Evolutionary conservation across 805 yeast genomes (phyloP), one percentile per base, ranked within the genome.

Genomic region (Wickerhamomyces queroliae): DNA sequence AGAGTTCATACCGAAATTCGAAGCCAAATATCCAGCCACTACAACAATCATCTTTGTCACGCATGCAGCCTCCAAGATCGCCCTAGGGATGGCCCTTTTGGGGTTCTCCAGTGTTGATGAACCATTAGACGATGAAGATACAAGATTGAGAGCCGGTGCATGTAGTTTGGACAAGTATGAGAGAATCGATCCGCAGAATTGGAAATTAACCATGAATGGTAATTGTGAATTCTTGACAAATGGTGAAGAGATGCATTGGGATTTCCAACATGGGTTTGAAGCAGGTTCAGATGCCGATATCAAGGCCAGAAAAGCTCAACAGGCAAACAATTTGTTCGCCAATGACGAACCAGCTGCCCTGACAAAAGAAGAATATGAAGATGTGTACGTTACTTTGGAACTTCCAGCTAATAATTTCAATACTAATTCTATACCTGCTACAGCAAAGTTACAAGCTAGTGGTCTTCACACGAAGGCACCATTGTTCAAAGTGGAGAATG

Each of bases 241-340:
- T 7, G 98, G 98, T 7, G 93, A 90, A 52, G 96, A 89, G 59
- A 87, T 88, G 95, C 81, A 86, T 55, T 90, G 97, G 97, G 78
- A 81, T 50, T 91, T 89, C 66, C 76, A 74, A 52, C 69, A 61
- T 65, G 78, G 76, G 16, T 81, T 76, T 48, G 96, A 87, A 63
- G 95, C 96, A 6, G 96, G 96, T 10, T 84, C 95, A 3, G 87
- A 81, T 46, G 95, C 83, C 37, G 96, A 89, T 59, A 78, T 88
- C 38, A 76, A 73, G 48, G 73, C 75, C 13, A 70, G 89, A 54
- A 53, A 48, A 46, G 52, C 50, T 18, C n/a, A n/a, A n/a, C n/a
- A n/a, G n/a, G 20, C 11, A 28, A 27, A 9, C 44, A 42, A 35
- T 31, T 46, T 38, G 48, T 50, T 40, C 41, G 43, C 28, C 41